phyloP scores from a whole-genome alignment of 2,329 filamentous ascomycete species.

The Penicillium sp. region DNA sequence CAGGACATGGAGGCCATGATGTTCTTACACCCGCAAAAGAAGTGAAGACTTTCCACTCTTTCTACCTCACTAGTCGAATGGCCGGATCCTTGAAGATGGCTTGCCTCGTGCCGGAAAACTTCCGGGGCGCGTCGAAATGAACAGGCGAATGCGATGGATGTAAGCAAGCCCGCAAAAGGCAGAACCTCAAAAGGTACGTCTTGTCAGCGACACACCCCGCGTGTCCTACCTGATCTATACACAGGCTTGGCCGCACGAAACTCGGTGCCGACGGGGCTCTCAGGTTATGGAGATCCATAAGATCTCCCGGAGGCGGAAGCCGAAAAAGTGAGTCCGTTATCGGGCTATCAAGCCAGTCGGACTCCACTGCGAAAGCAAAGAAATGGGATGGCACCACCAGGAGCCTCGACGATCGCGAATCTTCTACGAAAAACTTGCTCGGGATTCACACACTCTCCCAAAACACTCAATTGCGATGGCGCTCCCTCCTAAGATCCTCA shows the following conservation, averaged over 20 bases:
- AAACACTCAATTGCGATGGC: conserved; percentile 23
- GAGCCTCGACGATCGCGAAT: background rate
- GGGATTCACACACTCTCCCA: background rate
- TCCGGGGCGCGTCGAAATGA: background rate
- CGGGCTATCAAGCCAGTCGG: conserved; percentile 10
- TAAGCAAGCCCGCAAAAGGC: background rate
- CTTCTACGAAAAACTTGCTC: background rate
- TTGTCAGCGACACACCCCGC: too few species aligned
- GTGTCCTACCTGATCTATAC: background rate
- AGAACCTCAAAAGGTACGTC: background rate
- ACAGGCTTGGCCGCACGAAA: background rate
- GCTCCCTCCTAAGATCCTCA: conserved; percentile 43
- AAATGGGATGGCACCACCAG: background rate
- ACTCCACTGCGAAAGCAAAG: too few species aligned
- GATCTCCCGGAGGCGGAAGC: background rate
- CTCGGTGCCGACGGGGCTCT: background rate
- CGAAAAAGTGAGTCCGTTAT: conserved; percentile 18
- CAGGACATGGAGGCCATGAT: background rate
- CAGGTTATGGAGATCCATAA: background rate
- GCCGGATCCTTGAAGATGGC: background rate
- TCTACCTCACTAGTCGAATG: background rate
- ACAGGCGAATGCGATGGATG: background rate
- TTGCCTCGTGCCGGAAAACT: background rate
- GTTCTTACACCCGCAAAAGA: background rate
- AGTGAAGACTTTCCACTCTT: background rate